Conservation (phyloP, 768 basidiomycete species). For the Udeniomyces megalosporus region DNA sequence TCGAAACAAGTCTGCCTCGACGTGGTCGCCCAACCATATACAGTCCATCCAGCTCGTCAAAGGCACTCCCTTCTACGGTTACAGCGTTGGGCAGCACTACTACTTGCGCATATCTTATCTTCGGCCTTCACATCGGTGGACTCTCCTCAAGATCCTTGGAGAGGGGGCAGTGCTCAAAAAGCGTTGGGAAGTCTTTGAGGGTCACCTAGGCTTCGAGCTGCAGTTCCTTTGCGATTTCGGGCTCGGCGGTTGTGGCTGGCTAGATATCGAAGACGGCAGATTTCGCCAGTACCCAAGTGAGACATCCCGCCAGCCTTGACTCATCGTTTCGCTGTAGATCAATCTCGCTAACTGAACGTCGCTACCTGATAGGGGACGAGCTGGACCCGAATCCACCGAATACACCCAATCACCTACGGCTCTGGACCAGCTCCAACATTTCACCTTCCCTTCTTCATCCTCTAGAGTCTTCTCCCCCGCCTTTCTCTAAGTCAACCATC, state of each 20-base stretch:
- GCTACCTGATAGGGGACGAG: no score
- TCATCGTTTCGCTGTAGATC: no score
- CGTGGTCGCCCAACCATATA: conserved; percentile 28
- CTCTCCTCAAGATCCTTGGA: conserved; percentile 57
- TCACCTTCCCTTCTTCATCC: conserved; percentile 5
- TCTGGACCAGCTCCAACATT: neutral
- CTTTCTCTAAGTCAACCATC: conserved; percentile 30
- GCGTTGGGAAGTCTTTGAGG: conserved; percentile 67
- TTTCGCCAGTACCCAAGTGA: conserved; percentile 33
- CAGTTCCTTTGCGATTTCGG: conserved; percentile 94
- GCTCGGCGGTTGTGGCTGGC: conserved; percentile 81
- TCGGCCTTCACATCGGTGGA: conserved; percentile 53
- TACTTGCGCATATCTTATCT: conserved; percentile 72
- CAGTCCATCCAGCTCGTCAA: conserved; percentile 73
- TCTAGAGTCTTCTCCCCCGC: conserved; percentile 18
- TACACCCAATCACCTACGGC: neutral
- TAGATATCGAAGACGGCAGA: conserved; percentile 45
- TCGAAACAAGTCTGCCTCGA: conserved; percentile 35
- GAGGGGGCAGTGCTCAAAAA: conserved; percentile 69
- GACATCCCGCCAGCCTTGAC: conserved; percentile 11
- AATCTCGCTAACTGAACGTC: no score
- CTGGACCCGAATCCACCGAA: no score
- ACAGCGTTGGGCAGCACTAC: conserved; percentile 63
- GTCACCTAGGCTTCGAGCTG: conserved; percentile 69
- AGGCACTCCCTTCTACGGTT: conserved; percentile 92